Conservation (phyloP, 1,284 basidiomycete species). For the Testicularia cyperi region DNA sequence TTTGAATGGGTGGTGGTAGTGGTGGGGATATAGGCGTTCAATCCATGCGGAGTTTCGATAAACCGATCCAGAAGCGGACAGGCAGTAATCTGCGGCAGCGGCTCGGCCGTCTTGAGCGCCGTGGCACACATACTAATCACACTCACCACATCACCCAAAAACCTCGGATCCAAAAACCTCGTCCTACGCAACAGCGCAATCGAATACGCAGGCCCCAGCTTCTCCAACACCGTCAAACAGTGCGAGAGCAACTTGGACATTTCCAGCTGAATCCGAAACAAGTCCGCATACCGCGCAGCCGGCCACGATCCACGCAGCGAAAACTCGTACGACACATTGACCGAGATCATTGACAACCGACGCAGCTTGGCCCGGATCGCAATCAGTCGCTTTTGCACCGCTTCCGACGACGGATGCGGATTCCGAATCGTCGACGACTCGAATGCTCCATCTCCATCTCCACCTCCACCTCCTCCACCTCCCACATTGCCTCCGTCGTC, state of each 20-base stretch:
- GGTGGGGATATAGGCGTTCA: conserved; percentile 10
- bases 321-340: conserved; percentile 58
- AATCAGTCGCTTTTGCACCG: conserved; percentile 37
- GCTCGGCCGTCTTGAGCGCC: conserved; percentile 72
- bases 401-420: conserved; percentile 18
- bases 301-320: conserved; percentile 57
- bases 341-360: conserved; percentile 60
- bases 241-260: conserved; percentile 66
- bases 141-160: conserved; percentile 70
- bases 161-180: conserved; percentile 74
- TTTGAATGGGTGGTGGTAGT: too few species aligned
- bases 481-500: too few species aligned
- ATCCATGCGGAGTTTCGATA: conserved; percentile 60
- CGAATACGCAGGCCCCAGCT: conserved; percentile 38
- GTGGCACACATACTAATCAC: conserved; percentile 63
- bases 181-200: conserved; percentile 74
- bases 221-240: conserved; percentile 30
- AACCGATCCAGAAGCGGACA: conserved; percentile 78
- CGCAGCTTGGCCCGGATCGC: conserved; percentile 60
- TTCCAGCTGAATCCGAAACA: conserved; percentile 42
- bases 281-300: conserved; percentile 39
- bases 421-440: conserved; percentile 4
- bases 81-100: conserved; percentile 82
- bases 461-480: background rate
- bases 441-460: conserved; percentile 1